These are phyloP conservation scores for Ophiocordyceps camponoti-rufipedis DNA, from an alignment of 2,329 filamentous ascomycete genomes.

Conservation along the genomic window DNA sequence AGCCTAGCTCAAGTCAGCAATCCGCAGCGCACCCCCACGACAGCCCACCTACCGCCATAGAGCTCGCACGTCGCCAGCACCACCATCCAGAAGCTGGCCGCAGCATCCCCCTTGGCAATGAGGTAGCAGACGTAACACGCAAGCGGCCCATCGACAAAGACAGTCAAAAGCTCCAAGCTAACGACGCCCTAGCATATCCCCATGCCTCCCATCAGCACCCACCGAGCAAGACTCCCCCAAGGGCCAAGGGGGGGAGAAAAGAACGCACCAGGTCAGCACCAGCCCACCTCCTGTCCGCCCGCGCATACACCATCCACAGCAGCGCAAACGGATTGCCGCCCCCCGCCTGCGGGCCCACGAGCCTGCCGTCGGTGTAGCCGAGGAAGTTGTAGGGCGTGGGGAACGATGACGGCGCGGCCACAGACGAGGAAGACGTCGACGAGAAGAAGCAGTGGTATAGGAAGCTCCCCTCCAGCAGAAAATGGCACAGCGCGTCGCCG, in stretches of 20 bases:
- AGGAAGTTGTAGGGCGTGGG: constrained; percentile 35
- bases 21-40: background rate
- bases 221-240: constrained; percentile 1
- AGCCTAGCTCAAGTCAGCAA: constrained; percentile 21
- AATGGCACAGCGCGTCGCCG: constrained; percentile 82
- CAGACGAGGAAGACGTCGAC: constrained; percentile 15
- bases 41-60: constrained; percentile 36
- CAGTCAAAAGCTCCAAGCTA: constrained; percentile 47
- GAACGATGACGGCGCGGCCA: constrained; percentile 15
- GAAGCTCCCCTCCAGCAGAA: constrained; percentile 78
- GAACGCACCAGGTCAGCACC: constrained; percentile 36
- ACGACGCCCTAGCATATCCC: constrained; percentile 28
- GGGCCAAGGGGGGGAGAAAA: background rate
- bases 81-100: constrained; percentile 42
- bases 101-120: constrained; percentile 34
- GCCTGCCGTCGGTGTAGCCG: constrained; percentile 18
- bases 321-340: constrained; percentile 35
- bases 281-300: constrained; percentile 45
- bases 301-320: constrained; percentile 52
- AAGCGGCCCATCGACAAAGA: constrained; percentile 41
- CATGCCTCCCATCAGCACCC: background rate
- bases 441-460: constrained; percentile 87
- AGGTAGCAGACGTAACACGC: constrained; percentile 41
- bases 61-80: constrained; percentile 47
- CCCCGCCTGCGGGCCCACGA: constrained; percentile 39